These are phyloP conservation scores for Rhododendron ferrugineum DNA, from an alignment of 148 eudicot genomes.

Conservation along the genomic window DNA sequence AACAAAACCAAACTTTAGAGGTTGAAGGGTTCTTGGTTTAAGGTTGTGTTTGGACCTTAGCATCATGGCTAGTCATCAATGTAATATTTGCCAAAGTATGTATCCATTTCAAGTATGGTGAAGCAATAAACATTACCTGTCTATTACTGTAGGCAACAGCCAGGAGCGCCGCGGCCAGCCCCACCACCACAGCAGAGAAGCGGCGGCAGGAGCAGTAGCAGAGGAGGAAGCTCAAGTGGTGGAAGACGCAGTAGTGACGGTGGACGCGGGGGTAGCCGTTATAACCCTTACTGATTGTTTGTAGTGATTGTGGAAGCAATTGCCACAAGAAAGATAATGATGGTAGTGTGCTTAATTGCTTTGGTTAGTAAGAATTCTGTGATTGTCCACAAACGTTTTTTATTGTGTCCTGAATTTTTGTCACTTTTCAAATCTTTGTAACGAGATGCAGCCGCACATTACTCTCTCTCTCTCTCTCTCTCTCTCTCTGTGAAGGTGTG, in stretches of 20 bases:
- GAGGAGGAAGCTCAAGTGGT: constrained; percentile 56
- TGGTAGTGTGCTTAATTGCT: not conserved
- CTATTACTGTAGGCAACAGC: constrained; percentile 65
- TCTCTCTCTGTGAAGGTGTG: not conserved
- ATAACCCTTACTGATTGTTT: constrained; percentile 58
- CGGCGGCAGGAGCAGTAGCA: constrained; percentile 39
- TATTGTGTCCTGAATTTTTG: not conserved
- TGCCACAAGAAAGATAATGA: not conserved
- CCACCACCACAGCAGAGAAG: constrained; percentile 59
- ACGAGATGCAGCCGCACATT: not conserved
- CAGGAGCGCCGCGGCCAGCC: constrained; percentile 52
- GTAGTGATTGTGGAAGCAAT: constrained; percentile 8
- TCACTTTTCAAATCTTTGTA: not conserved
- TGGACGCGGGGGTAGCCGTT: constrained; percentile 61
- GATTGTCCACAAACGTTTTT: not conserved
- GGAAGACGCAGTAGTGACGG: constrained; percentile 53
- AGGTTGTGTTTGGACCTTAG: not conserved
- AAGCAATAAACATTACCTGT: not conserved
- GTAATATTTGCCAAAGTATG: not conserved
- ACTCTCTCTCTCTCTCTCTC: too few species aligned
- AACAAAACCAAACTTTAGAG: not conserved
- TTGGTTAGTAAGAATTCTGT: not conserved
- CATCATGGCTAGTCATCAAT: not conserved
- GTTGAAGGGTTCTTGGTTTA: not conserved
- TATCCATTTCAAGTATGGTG: not conserved